Conservation (phyloP, 495 filamentous ascomycete genomes). For the Monascus purpureus region DNA sequence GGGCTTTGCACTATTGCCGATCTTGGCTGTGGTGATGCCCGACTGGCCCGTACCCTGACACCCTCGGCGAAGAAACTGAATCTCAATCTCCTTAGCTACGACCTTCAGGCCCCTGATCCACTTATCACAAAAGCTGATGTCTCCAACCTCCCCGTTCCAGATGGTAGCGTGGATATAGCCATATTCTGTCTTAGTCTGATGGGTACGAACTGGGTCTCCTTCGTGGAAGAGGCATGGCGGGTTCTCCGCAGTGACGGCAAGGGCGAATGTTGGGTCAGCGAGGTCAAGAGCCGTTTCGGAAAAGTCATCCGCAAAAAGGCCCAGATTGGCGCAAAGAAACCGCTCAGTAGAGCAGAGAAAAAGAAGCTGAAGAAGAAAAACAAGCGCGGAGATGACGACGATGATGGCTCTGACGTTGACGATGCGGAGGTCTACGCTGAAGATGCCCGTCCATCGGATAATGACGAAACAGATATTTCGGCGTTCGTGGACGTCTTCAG, state of each 20-base stretch:
- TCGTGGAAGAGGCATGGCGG: conserved; percentile 88
- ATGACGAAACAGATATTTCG: conserved; percentile 67
- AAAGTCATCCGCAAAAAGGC: conserved; percentile 43
- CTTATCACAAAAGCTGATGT: conserved; percentile 83
- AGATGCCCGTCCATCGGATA: conserved; percentile 22
- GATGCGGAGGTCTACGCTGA: conserved; percentile 34
- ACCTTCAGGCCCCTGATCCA: conserved; percentile 47
- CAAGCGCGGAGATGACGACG: conserved; percentile 9
- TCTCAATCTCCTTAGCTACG: conserved; percentile 53
- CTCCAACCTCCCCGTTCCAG: conserved; percentile 58
- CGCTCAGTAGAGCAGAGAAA: conserved; percentile 42
- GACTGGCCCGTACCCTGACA: conserved; percentile 48
- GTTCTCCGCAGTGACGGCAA: conserved; percentile 64
- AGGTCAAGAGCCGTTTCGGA: conserved; percentile 87
- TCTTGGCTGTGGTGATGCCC: conserved; percentile 67
- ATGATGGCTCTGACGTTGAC: conserved; percentile 28
- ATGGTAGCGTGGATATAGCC: conserved; percentile 64
- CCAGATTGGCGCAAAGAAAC: conserved; percentile 46
- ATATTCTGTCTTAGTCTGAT: conserved; percentile 94
- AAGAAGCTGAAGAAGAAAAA: conserved; percentile 31
- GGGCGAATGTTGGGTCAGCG: conserved; percentile 90
- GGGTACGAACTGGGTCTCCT: conserved; percentile 96
- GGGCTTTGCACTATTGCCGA: conserved; percentile 70
- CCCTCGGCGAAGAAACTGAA: conserved; percentile 43
- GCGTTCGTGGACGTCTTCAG: conserved; percentile 75